Percentiles rank a stretch among this genome's conserved stretches.
phyloP scores from a whole-genome alignment of 371 early-diverging fungal species.

The Mortierella sp. region DNA sequence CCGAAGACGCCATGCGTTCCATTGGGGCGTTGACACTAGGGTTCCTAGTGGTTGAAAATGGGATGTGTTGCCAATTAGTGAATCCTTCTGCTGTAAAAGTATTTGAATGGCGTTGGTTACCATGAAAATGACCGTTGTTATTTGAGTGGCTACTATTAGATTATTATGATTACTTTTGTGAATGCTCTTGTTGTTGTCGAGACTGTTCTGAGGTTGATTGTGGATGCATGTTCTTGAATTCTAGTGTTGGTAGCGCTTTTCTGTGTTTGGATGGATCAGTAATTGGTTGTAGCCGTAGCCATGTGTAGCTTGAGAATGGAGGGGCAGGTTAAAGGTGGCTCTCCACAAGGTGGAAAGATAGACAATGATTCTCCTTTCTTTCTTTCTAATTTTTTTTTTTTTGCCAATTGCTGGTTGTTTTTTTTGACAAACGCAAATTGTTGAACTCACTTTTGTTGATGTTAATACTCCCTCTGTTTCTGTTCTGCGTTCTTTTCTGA shows the following conservation, averaged over 20 bases:
- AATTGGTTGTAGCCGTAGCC: neutral
- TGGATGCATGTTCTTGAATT: neutral
- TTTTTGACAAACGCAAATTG: too few relatives aligned
- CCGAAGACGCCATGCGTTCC: constrained; percentile 9
- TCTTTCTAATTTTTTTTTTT: too few relatives aligned
- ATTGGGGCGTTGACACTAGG: constrained; percentile 1
- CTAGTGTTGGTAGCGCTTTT: neutral
- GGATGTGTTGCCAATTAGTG: neutral
- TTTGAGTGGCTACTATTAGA: neutral
- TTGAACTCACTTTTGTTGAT: too few relatives aligned
- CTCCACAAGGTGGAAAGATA: too few relatives aligned
- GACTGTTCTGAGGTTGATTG: neutral
- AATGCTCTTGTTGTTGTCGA: neutral
- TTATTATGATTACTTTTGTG: neutral
- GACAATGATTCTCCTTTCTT: too few relatives aligned
- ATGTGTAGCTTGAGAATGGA: too few relatives aligned
- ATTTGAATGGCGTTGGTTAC: neutral
- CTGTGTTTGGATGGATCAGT: neutral
- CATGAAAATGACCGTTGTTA: neutral
- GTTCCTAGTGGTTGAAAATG: neutral
- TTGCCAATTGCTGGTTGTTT: too few relatives aligned
- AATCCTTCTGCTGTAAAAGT: neutral
- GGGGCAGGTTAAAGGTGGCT: too few relatives aligned
- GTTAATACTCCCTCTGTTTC: too few relatives aligned
- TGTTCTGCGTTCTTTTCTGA: too few relatives aligned